Evolutionary conservation across 148 eudicot species (phyloP).

Genomic region (Nepenthes mirabilis): DNA sequence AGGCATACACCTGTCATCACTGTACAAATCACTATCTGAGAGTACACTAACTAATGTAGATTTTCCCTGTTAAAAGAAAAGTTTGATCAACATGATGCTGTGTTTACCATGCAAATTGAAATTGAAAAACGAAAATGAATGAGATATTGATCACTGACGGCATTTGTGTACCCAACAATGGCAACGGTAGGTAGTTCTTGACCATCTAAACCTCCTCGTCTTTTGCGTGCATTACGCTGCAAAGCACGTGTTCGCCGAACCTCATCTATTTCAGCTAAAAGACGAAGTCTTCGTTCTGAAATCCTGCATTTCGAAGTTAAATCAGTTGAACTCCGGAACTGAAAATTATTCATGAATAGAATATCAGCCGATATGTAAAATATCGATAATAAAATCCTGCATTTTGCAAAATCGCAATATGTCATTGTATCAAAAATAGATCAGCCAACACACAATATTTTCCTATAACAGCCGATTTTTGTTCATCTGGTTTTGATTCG

Average conservation of each 20-base stretch:
- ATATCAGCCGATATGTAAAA: background rate
- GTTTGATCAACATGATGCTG: constrained; percentile 3
- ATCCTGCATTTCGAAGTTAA: constrained; percentile 44
- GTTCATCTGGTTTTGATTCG: too few species aligned
- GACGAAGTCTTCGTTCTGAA: constrained; percentile 53
- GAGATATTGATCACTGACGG: constrained; percentile 43
- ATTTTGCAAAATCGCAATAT: too few species aligned
- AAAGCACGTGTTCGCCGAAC: constrained; percentile 87
- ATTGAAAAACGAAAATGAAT: background rate
- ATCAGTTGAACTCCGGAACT: background rate
- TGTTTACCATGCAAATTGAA: constrained; percentile 1
- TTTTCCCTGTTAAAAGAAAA: constrained; percentile 56
- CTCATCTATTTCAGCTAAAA: constrained; percentile 68
- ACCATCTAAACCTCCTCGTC: constrained; percentile 54
- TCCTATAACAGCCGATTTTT: too few species aligned
- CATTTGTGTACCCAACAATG: constrained; percentile 94
- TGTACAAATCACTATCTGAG: constrained; percentile 50
- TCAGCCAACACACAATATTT: too few species aligned
- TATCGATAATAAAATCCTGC: too few species aligned
- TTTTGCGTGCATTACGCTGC: constrained; percentile 85
- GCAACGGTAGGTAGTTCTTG: constrained; percentile 73
- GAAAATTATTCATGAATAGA: background rate
- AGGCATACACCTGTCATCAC: constrained; percentile 54
- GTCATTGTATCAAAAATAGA: too few species aligned
- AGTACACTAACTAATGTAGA: constrained; percentile 85